phyloP scores from a whole-genome alignment of 78 protist species.

The Chrysochromulina parva region DNA sequence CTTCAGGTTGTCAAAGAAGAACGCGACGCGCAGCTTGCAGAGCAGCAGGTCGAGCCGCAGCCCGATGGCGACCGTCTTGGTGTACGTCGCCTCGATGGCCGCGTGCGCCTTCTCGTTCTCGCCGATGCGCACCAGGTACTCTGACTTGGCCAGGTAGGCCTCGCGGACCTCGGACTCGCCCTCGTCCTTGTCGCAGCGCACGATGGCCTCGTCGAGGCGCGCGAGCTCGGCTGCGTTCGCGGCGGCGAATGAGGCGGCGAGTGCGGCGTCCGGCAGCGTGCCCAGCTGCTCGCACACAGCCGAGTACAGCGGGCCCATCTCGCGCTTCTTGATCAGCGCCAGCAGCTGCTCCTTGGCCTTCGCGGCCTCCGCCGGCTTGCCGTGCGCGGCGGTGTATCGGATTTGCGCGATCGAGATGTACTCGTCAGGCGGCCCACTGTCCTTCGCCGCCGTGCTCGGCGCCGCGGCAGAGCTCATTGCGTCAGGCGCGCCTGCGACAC shows the following conservation, averaged over 20 bases:
- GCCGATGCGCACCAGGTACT: slow-evolving; percentile 77
- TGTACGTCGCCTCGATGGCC: slow-evolving; percentile 55
- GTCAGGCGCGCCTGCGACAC: too few species aligned
- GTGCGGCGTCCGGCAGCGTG: slow-evolving; percentile 55
- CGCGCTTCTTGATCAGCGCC: background rate
- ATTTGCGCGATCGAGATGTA: too few species aligned
- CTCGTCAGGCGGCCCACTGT: too few species aligned
- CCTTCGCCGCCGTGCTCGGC: too few species aligned
- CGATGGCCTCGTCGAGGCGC: slow-evolving; percentile 67
- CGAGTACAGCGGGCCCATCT: slow-evolving; percentile 79
- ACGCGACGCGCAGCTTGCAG: slow-evolving; percentile 77
- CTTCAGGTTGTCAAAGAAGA: slow-evolving; percentile 81
- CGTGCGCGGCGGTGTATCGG: too few species aligned
- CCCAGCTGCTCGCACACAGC: slow-evolving; percentile 58
- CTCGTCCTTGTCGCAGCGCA: slow-evolving; percentile 79
- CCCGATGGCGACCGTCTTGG: slow-evolving; percentile 90
- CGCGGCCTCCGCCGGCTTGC: too few species aligned
- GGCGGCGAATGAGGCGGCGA: slow-evolving; percentile 27
- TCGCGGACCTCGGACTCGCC: slow-evolving; percentile 96
- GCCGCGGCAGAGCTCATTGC: too few species aligned
- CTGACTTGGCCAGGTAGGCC: slow-evolving; percentile 73
- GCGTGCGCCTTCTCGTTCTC: slow-evolving; percentile 77
- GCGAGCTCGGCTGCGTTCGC: slow-evolving; percentile 58
- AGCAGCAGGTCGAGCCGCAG: slow-evolving; percentile 87
- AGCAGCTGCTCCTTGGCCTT: slow-evolving; percentile 1